These are phyloP conservation scores for Ophiostoma perfectum DNA, from an alignment of 2,329 filamentous ascomycete species.

Conservation along the genomic window DNA sequence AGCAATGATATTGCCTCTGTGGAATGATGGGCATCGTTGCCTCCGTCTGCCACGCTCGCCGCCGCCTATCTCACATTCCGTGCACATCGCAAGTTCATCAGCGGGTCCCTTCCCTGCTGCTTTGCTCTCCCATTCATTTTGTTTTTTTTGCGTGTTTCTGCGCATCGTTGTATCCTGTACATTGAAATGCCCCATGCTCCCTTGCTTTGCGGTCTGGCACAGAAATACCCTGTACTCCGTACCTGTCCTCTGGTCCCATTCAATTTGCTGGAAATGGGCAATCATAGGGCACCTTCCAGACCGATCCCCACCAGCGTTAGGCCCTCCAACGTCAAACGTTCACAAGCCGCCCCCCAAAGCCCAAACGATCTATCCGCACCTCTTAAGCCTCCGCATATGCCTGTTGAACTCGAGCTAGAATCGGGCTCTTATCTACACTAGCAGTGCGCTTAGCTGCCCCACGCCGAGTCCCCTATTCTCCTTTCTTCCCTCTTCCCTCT, in stretches of 20 bases:
- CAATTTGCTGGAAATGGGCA: neutral
- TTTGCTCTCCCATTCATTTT: neutral
- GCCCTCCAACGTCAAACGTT: conserved; percentile 3
- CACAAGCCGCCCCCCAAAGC: neutral
- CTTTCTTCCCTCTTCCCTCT: neutral
- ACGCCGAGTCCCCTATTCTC: neutral
- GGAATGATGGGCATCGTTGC: neutral
- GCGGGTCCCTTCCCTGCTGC: neutral
- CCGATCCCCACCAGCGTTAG: conserved; percentile 2
- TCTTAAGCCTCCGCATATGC: conserved; percentile 5
- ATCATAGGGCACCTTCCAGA: neutral
- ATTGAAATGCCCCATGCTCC: neutral
- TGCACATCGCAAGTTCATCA: neutral
- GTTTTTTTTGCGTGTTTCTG: neutral
- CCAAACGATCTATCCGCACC: conserved; percentile 13
- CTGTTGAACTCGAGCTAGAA: neutral
- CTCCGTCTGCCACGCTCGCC: neutral
- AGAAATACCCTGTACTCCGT: too few species aligned
- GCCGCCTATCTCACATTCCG: neutral
- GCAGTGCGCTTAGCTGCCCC: conserved; percentile 9
- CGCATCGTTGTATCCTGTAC: neutral
- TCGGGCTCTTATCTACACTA: conserved; percentile 2
- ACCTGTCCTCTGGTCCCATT: too few species aligned
- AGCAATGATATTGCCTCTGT: conserved; percentile 4
- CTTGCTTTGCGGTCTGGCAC: conserved; percentile 2